A percentile compares a stretch with the other conserved stretches of the same genome.
Conservation (phyloP, 306 rosid genomes). For the Lathyrus sativus region DNA sequence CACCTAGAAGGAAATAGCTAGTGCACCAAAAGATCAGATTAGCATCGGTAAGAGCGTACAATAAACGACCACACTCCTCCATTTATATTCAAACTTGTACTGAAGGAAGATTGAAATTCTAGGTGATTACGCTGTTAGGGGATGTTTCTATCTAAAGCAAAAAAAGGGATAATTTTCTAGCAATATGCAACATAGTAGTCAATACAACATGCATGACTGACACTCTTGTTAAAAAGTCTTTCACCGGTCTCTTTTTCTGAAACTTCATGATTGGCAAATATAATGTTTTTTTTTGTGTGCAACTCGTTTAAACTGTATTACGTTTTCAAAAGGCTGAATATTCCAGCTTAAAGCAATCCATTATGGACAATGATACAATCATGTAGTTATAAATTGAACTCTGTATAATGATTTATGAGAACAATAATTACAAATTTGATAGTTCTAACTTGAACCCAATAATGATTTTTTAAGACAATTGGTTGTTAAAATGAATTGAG, state of each 20-base stretch:
- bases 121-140: neutral
- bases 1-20: slow-evolving; percentile 15
- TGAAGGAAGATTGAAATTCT: slow-evolving; percentile 15
- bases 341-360: slow-evolving; percentile 19
- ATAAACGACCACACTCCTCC: slow-evolving; percentile 6
- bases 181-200: slow-evolving; percentile 24
- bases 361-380: slow-evolving; percentile 7
- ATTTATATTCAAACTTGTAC: slow-evolving; percentile 18
- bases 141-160: slow-evolving; percentile 21
- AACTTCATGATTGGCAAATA: slow-evolving; percentile 6
- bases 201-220: slow-evolving; percentile 5
- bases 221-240: too few species aligned
- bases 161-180: slow-evolving; percentile 12
- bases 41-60: slow-evolving; percentile 14
- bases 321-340: slow-evolving; percentile 21
- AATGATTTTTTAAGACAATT: neutral
- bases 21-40: slow-evolving; percentile 23
- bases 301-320: slow-evolving; percentile 24
- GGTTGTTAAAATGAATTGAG: slow-evolving; percentile 21
- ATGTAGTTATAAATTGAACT: slow-evolving; percentile 24
- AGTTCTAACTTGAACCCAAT: slow-evolving; percentile 26
- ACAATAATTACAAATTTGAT: neutral
- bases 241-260: too few species aligned
- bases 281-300: neutral
- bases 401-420: slow-evolving; percentile 4